These are phyloP conservation scores for Coemansia sp. DNA, from an alignment of 192 early-diverging fungal species.

Conservation along the genomic window DNA sequence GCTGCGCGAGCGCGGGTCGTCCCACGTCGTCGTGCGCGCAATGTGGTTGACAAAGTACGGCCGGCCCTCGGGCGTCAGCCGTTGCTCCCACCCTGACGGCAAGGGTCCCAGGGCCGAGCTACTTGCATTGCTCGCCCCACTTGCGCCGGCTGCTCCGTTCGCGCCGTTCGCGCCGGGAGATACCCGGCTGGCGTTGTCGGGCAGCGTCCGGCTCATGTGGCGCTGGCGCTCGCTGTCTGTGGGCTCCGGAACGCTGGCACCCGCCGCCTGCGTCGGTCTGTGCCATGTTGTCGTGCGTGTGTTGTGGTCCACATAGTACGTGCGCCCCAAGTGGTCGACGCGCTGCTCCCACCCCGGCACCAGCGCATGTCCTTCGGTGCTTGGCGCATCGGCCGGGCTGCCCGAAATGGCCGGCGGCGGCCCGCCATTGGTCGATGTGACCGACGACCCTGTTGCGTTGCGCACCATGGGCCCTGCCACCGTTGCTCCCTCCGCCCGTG, in stretches of 20 bases:
- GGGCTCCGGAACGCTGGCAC: conserved; percentile 35
- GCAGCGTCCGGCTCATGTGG: conserved; percentile 81
- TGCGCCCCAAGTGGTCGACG: conserved; percentile 86
- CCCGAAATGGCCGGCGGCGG: background rate
- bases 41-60: conserved; percentile 92
- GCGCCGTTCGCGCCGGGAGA: conserved; percentile 13
- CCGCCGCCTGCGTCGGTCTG: conserved; percentile 33
- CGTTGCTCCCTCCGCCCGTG: background rate
- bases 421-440: background rate
- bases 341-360: conserved; percentile 90
- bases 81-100: conserved; percentile 83
- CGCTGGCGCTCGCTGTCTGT: conserved; percentile 72
- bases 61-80: conserved; percentile 76
- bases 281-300: conserved; percentile 95
- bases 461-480: conserved; percentile 18
- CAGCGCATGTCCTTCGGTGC: conserved; percentile 37
- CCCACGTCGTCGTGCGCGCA: conserved; percentile 88
- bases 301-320: conserved; percentile 99
- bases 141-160: too few relatives aligned
- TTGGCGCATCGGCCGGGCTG: conserved; percentile 1
- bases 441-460: conserved; percentile 11
- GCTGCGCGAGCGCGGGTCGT: conserved; percentile 70
- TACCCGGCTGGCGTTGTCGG: conserved; percentile 54
- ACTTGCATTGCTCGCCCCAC: conserved; percentile 3
- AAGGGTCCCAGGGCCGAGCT: conserved; percentile 63